Evolutionary conservation across 192 early-diverging fungal genomes (phyloP), one percentile per base, ranked within the genome.

Genomic region (Endogone sp.): DNA sequence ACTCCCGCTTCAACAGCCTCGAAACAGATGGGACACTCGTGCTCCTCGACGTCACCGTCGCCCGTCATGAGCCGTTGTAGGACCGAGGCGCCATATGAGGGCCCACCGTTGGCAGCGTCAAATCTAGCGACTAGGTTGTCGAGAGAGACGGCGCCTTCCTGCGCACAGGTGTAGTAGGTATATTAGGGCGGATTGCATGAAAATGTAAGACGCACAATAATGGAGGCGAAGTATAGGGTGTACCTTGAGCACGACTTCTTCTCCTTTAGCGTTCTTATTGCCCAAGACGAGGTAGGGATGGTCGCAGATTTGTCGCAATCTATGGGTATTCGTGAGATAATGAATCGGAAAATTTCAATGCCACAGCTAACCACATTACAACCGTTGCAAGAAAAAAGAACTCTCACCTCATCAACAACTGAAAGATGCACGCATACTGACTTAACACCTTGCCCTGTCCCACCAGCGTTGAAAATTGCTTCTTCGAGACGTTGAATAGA

Each of bases 381-480:
- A 73, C 73, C 26, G 60, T 31, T 57, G 69, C 21, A 54, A 76
- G 75, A 20, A 75, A 74, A 24, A 74, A 77, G 27, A 80, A 76
- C 27, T n/a, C 54, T 65, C 61, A 79, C 79, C 81, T 72, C 68
- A 79, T 81, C 21, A 87, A 58, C n/a, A 89, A 64, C 32, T 88
- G 84, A 62, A 89, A 84, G 54, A 93, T 88, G 37, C 80, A 76
- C 32, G 88, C 88, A 72, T 93, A 93, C 62, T 92, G 86, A 60
- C 79, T 73, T 54, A 91, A 75, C 29, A 86, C 69, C n/a, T 80
- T 87, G 13, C 91, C 92, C 8, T 80, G 77, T 26, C 71, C 72
- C 68, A 84, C 77, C 71, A 88, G 88, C 54, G 80, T 75, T 4
- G 78, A 70, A 37, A 89, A 91, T 62, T 86, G 85, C 25, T 80